These are phyloP conservation scores for Naganishia vishniacii DNA, from an alignment of 768 basidiomycete species.

Conservation along the genomic window DNA sequence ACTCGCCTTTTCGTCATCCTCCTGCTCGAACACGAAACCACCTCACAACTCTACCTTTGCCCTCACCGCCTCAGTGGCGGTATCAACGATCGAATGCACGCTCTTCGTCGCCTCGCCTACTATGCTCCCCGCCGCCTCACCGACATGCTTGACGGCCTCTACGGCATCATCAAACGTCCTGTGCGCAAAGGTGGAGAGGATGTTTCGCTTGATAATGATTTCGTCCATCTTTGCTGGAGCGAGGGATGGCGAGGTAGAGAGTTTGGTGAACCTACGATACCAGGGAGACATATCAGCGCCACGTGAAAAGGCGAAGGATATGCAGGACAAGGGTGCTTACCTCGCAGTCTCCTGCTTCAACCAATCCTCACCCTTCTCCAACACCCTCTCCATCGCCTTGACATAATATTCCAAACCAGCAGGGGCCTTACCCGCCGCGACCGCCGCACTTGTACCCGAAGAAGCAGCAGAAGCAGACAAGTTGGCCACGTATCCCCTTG, in stretches of 20 bases:
- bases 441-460: no score
- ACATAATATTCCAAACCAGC: slow-evolving; percentile 85
- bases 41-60: not conserved
- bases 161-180: slow-evolving; percentile 36
- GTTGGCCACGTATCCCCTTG: slow-evolving; percentile 47
- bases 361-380: slow-evolving; percentile 66
- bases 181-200: slow-evolving; percentile 50
- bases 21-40: no score
- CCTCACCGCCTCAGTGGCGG: slow-evolving; percentile 5
- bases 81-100: slow-evolving; percentile 6
- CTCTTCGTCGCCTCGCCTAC: slow-evolving; percentile 15
- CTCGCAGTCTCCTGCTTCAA: slow-evolving; percentile 77
- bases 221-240: slow-evolving; percentile 79
- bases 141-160: slow-evolving; percentile 30
- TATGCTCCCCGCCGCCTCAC: slow-evolving; percentile 16
- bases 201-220: slow-evolving; percentile 84
- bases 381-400: slow-evolving; percentile 82
- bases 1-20: no score
- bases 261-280: slow-evolving; percentile 60
- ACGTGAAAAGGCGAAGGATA: slow-evolving; percentile 21
- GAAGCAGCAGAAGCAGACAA: slow-evolving; percentile 23
- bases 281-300: slow-evolving; percentile 30
- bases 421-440: no score
- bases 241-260: slow-evolving; percentile 72
- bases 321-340: slow-evolving; percentile 56